A percentile compares a stretch with the other conserved stretches of the same genome.
Evolutionary conservation across 129 eudicot species (phyloP).

Genomic region (Centella asiatica): DNA sequence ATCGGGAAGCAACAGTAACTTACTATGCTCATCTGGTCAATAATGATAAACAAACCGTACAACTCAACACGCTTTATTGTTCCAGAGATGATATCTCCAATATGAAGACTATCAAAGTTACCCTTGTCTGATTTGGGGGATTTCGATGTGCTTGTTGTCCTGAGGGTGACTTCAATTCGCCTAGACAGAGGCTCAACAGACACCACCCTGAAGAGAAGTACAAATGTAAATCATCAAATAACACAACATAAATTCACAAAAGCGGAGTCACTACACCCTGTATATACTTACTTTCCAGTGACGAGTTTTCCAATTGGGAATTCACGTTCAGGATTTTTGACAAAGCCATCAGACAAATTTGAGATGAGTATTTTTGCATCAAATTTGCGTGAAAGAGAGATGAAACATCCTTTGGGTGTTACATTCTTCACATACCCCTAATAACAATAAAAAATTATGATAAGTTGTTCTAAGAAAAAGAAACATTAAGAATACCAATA

Average conservation of each 20-base stretch:
- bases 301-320: constrained; percentile 86
- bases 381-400: constrained; percentile 70
- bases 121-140: constrained; percentile 26
- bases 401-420: constrained; percentile 75
- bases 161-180: constrained; percentile 77
- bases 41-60: constrained; percentile 66
- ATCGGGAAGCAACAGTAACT: constrained; percentile 10
- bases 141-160: constrained; percentile 32
- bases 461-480: too few species aligned
- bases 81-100: constrained; percentile 67
- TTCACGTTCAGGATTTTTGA: constrained; percentile 63
- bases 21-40: constrained; percentile 59
- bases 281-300: constrained; percentile 53
- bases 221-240: constrained; percentile 12
- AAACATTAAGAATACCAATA: too few species aligned
- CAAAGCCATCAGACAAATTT: constrained; percentile 71
- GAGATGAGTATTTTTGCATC: constrained; percentile 77
- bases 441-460: constrained; percentile 1
- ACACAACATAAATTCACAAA: neutral
- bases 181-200: constrained; percentile 79
- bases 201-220: constrained; percentile 46
- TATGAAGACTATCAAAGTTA: constrained; percentile 30
- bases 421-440: constrained; percentile 86
- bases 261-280: neutral
- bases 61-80: constrained; percentile 62